Conservation (phyloP, 768 basidiomycete species). For the Boletus subparvulus region DNA sequence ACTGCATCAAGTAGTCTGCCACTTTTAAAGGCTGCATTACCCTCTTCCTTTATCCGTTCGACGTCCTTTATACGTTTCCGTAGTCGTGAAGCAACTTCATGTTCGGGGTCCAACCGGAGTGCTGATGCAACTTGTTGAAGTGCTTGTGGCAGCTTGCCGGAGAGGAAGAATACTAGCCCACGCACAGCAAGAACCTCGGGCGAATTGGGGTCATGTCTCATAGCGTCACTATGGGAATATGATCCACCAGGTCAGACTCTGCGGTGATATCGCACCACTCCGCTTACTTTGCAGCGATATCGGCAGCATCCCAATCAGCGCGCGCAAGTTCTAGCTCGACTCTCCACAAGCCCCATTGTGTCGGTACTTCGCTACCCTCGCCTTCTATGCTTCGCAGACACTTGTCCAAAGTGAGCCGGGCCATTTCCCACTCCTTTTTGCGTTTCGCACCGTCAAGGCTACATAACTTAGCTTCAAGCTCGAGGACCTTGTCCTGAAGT, state of each 20-base stretch:
- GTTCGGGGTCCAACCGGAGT: constrained; percentile 75
- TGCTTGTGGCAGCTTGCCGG: constrained; percentile 67
- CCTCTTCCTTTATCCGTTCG: constrained; percentile 82
- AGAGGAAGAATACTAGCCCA: constrained; percentile 75
- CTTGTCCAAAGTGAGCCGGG: constrained; percentile 74
- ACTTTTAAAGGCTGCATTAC: constrained; percentile 72
- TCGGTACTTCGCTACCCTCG: constrained; percentile 73
- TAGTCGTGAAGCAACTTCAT: constrained; percentile 65
- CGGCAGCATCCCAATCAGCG: constrained; percentile 72
- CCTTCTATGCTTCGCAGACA: constrained; percentile 69
- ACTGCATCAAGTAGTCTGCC: constrained; percentile 60
- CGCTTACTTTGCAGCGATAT: constrained; percentile 69
- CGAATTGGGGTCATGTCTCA: constrained; percentile 68
- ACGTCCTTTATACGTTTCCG: constrained; percentile 81
- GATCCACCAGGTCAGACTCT: constrained; percentile 2
- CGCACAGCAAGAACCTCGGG: constrained; percentile 79
- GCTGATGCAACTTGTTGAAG: constrained; percentile 70
- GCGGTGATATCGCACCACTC: neutral
- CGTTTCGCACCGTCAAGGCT: constrained; percentile 57
- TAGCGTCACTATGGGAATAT: constrained; percentile 55
- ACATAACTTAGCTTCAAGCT: constrained; percentile 63
- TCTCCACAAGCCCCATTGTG: constrained; percentile 78
- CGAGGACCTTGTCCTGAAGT: constrained; percentile 58
- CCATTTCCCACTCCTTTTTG: constrained; percentile 72
- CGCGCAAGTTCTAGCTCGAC: constrained; percentile 75